Percentiles rank a stretch among this genome's conserved stretches.
phyloP scores from a whole-genome alignment of 2,329 filamentous ascomycete species.

The Aspergillus caelatus region DNA sequence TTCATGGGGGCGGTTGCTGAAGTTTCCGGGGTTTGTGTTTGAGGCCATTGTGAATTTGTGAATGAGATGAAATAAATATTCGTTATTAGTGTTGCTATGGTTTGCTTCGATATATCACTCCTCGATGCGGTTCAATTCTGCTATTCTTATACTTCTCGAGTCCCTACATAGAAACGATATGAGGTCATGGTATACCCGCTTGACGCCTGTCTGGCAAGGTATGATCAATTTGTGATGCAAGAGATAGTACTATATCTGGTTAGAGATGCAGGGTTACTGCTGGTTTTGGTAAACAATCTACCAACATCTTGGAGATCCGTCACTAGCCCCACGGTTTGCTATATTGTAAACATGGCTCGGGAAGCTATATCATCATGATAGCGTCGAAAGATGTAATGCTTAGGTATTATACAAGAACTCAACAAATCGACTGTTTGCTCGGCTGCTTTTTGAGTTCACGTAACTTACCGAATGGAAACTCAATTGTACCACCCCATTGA shows the following conservation, averaged over 20 bases:
- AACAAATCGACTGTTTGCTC: not conserved
- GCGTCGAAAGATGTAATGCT: not conserved
- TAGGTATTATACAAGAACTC: not conserved
- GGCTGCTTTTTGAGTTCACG: not conserved
- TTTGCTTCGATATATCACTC: not conserved
- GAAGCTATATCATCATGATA: not conserved
- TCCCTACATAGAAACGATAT: not conserved
- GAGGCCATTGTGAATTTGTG: slow-evolving; percentile 16
- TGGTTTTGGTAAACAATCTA: not conserved
- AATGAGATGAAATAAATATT: not conserved
- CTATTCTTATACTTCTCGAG: not conserved
- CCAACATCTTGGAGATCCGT: not conserved
- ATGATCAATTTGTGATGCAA: not conserved
- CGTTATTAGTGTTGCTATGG: not conserved
- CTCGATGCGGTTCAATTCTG: not conserved
- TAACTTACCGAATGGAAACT: not conserved
- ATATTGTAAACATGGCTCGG: too few relatives aligned
- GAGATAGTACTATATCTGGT: not conserved
- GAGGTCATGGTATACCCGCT: slow-evolving; percentile 14
- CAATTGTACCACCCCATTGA: not conserved
- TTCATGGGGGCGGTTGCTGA: slow-evolving; percentile 47
- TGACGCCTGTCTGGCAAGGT: slow-evolving; percentile 4
- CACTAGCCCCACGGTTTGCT: not conserved
- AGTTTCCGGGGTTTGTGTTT: slow-evolving; percentile 43
- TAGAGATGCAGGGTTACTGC: not conserved